Evolutionary conservation across 768 basidiomycete genomes (phyloP).

Genomic region (Boletus coccyginus): DNA sequence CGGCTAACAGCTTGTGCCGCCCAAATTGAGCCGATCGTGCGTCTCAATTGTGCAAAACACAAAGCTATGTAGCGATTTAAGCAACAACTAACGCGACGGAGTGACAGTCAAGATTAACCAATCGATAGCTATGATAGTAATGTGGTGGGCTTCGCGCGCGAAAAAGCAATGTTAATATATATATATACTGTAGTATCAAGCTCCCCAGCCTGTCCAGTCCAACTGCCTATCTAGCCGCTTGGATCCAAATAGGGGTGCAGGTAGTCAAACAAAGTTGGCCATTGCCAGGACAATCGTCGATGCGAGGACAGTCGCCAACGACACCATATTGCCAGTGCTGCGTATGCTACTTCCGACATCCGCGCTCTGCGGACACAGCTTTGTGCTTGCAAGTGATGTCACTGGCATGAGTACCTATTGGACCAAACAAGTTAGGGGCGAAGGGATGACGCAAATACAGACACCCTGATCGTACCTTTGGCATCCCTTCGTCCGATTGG

Average conservation of each 20-base stretch:
- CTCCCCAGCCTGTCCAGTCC: neutral
- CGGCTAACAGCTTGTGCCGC: too few relatives aligned
- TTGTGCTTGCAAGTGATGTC: conserved; percentile 22
- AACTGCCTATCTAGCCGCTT: neutral
- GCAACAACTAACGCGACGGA: neutral
- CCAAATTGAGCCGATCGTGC: neutral
- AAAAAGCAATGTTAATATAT: neutral
- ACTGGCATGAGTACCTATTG: conserved; percentile 36
- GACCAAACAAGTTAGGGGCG: neutral
- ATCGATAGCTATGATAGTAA: neutral
- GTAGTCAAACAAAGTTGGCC: conserved; percentile 9
- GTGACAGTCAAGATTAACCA: neutral
- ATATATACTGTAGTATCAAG: too few relatives aligned
- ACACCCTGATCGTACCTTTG: conserved; percentile 33
- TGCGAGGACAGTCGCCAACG: conserved; percentile 9
- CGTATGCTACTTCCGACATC: conserved; percentile 2
- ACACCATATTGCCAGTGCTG: neutral
- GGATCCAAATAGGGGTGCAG: neutral
- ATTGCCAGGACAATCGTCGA: conserved; percentile 3
- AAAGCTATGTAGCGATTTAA: conserved; percentile 15
- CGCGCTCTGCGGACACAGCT: conserved; percentile 17
- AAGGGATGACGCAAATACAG: neutral
- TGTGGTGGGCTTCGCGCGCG: neutral
- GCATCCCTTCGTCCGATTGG: conserved; percentile 42
- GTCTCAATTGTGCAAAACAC: conserved; percentile 1